Conservation (phyloP, 2,329 filamentous ascomycete genomes). For the Onygenales sp. region DNA sequence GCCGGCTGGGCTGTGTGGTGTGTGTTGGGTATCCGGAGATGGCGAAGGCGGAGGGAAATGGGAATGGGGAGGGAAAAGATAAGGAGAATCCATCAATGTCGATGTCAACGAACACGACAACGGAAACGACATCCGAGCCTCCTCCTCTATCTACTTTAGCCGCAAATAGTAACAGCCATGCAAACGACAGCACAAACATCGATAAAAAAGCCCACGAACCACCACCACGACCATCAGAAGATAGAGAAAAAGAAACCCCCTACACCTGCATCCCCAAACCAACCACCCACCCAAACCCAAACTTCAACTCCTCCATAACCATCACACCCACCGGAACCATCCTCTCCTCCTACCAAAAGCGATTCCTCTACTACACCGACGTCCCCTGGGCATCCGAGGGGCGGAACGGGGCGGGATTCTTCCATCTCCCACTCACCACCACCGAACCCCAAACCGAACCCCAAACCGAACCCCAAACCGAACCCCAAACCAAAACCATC, state of each 20-base stretch:
- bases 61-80: neutral
- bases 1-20: slow-evolving; percentile 47
- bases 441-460: slow-evolving; percentile 4
- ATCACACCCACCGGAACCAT: slow-evolving; percentile 46
- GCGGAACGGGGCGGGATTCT: slow-evolving; percentile 18
- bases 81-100: slow-evolving; percentile 11
- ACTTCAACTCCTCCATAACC: slow-evolving; percentile 52
- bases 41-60: slow-evolving; percentile 8
- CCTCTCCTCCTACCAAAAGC: slow-evolving; percentile 53
- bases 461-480: slow-evolving; percentile 4
- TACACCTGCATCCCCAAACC: neutral
- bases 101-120: slow-evolving; percentile 12
- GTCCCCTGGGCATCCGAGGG: slow-evolving; percentile 53
- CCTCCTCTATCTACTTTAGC: too few species aligned
- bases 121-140: too few species aligned
- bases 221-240: too few species aligned
- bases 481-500: slow-evolving; percentile 14
- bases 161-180: too few species aligned
- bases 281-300: neutral
- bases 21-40: slow-evolving; percentile 55
- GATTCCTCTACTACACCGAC: slow-evolving; percentile 58
- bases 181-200: too few species aligned
- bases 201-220: too few species aligned
- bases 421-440: slow-evolving; percentile 13
- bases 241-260: too few species aligned